Evolutionary conservation across 2,329 filamentous ascomycete genomes (phyloP).

Genomic region (Penicillium expansum): DNA sequence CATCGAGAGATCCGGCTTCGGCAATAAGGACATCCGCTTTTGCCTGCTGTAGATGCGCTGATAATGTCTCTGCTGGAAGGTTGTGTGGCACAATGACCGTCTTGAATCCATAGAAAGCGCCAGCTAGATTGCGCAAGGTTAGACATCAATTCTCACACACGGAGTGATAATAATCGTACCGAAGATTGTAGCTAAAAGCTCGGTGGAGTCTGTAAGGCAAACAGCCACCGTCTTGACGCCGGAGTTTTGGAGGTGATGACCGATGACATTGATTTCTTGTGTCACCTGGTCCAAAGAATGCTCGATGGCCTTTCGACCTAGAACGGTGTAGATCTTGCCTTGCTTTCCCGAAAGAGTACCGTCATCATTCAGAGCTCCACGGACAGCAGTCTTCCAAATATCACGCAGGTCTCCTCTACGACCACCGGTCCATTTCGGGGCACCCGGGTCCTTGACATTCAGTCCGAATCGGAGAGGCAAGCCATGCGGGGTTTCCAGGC

Average conservation of each 20-base stretch:
- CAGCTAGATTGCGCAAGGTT: slow-evolving; percentile 52
- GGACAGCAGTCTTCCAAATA: slow-evolving; percentile 74
- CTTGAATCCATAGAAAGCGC: slow-evolving; percentile 82
- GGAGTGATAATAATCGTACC: slow-evolving; percentile 41
- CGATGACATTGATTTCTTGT: slow-evolving; percentile 83
- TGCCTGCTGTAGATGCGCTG: slow-evolving; percentile 68
- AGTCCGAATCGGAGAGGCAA: slow-evolving; percentile 75
- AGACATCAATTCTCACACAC: slow-evolving; percentile 1
- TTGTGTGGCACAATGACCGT: slow-evolving; percentile 84
- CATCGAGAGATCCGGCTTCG: slow-evolving; percentile 79
- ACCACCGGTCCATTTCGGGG: slow-evolving; percentile 78
- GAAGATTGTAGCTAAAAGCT: slow-evolving; percentile 78
- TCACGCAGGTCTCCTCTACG: slow-evolving; percentile 88
- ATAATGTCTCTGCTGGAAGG: slow-evolving; percentile 65
- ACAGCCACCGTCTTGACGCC: slow-evolving; percentile 74
- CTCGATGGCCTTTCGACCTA: slow-evolving; percentile 72
- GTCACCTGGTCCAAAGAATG: slow-evolving; percentile 71
- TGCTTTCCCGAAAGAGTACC: slow-evolving; percentile 59
- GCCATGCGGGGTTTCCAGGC: slow-evolving; percentile 79
- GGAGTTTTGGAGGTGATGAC: slow-evolving; percentile 69
- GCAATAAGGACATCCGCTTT: slow-evolving; percentile 80
- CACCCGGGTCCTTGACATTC: slow-evolving; percentile 75
- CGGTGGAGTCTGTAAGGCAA: slow-evolving; percentile 89
- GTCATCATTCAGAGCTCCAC: slow-evolving; percentile 62
- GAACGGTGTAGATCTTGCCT: slow-evolving; percentile 73